phyloP scores from a whole-genome alignment of 257 asterid species.

The Solanum medicagineum region DNA sequence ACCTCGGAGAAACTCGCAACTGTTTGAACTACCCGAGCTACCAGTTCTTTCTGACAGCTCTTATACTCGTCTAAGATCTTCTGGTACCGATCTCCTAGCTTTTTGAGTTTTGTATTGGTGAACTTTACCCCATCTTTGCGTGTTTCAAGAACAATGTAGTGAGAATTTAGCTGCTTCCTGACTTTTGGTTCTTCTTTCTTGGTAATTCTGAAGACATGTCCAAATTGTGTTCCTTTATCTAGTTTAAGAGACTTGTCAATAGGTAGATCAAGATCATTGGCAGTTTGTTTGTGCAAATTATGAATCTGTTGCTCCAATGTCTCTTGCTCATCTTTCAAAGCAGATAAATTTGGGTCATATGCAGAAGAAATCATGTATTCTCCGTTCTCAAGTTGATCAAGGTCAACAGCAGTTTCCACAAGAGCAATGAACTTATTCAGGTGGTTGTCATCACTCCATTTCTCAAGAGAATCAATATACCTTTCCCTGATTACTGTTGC shows the following conservation, averaged over 20 bases:
- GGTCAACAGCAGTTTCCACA: slow-evolving; percentile 94
- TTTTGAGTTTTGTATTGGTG: slow-evolving; percentile 81
- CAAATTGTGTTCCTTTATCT: slow-evolving; percentile 88
- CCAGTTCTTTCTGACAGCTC: slow-evolving; percentile 88
- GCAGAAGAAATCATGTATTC: slow-evolving; percentile 90
- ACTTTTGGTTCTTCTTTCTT: slow-evolving; percentile 98
- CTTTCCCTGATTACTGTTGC: slow-evolving; percentile 55
- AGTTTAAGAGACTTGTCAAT: slow-evolving; percentile 75
- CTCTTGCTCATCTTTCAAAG: slow-evolving; percentile 68
- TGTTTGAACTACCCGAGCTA: slow-evolving; percentile 79
- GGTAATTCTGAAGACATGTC: slow-evolving; percentile 87
- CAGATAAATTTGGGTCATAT: slow-evolving; percentile 56
- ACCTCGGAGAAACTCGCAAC: slow-evolving; percentile 86
- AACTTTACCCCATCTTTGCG: slow-evolving; percentile 96
- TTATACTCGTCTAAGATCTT: slow-evolving; percentile 81
- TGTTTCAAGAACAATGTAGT: slow-evolving; percentile 86
- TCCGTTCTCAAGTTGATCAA: slow-evolving; percentile 95
- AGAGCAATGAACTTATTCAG: slow-evolving; percentile 83
- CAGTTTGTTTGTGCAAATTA: slow-evolving; percentile 65
- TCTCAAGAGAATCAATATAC: slow-evolving; percentile 54
- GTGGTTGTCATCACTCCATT: slow-evolving; percentile 75
- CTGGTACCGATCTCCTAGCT: slow-evolving; percentile 73
- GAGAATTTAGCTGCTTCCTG: slow-evolving; percentile 82
- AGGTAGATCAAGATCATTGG: slow-evolving; percentile 73
- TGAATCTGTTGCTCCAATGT: slow-evolving; percentile 58